Evolutionary conservation across 345 rosid genomes (phyloP).

Genomic region (Nasturtium officinale): DNA sequence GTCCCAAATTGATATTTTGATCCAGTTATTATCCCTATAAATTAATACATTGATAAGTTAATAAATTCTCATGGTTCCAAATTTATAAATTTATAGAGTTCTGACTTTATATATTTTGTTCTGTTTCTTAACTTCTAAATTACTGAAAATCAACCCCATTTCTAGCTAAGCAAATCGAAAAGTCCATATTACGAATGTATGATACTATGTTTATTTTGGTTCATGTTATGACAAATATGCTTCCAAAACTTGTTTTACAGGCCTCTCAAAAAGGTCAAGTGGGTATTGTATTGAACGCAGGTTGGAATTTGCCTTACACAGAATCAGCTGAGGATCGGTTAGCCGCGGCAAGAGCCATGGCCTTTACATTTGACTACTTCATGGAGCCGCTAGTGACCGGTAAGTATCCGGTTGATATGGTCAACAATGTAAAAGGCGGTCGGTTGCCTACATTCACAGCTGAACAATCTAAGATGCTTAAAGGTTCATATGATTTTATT

Average conservation of each 20-base stretch:
- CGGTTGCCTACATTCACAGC: constrained; percentile 57
- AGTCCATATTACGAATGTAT: background rate
- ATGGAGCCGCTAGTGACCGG: constrained; percentile 58
- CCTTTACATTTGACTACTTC: too few relatives aligned
- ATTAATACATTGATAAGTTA: too few relatives aligned
- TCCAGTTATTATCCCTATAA: too few relatives aligned
- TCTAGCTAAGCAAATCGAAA: too few relatives aligned
- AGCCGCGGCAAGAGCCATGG: constrained; percentile 50
- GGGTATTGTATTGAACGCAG: constrained; percentile 45
- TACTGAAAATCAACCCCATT: too few relatives aligned
- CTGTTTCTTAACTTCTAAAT: too few relatives aligned
- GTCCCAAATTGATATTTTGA: too few relatives aligned
- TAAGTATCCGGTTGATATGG: constrained; percentile 52
- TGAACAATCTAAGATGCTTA: constrained; percentile 54
- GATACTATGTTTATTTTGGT: background rate
- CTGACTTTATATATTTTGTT: too few relatives aligned
- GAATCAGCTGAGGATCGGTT: constrained; percentile 31
- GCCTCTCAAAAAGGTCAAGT: constrained; percentile 49
- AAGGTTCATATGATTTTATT: constrained; percentile 59
- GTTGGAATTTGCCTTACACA: constrained; percentile 50
- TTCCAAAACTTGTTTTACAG: constrained; percentile 19
- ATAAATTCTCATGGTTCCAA: too few relatives aligned
- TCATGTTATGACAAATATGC: background rate
- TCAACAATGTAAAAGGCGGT: constrained; percentile 43
- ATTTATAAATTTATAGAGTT: too few relatives aligned